phyloP scores from a whole-genome alignment of 2,329 filamentous ascomycete genomes.

The Rhynchosporium agropyri region DNA sequence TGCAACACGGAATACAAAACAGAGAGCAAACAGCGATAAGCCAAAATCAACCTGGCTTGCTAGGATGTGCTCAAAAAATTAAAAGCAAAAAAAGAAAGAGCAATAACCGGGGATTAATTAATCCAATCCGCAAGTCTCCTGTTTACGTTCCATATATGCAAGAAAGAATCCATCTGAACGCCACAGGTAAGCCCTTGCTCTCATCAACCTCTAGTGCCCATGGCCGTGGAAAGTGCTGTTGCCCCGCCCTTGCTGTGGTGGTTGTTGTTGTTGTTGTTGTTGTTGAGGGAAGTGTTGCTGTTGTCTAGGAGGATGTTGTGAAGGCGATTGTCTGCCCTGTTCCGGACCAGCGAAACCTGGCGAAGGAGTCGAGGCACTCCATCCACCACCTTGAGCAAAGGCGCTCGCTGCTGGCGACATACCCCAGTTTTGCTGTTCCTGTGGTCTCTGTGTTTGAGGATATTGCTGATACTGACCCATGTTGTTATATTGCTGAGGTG shows the following conservation, averaged over 20 bases:
- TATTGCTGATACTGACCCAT: slow-evolving; percentile 37
- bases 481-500: slow-evolving; percentile 32
- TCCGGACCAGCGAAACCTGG: slow-evolving; percentile 23
- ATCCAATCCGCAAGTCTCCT: too few species aligned
- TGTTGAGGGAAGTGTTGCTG: slow-evolving; percentile 26
- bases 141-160: not conserved
- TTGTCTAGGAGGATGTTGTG: slow-evolving; percentile 28
- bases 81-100: not conserved
- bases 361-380: slow-evolving; percentile 36
- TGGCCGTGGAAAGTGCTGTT: slow-evolving; percentile 30
- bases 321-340: slow-evolving; percentile 27
- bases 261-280: slow-evolving; percentile 27
- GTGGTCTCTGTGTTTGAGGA: slow-evolving; percentile 29
- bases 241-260: slow-evolving; percentile 27
- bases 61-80: not conserved
- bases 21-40: not conserved
- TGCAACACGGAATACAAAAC: not conserved
- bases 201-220: slow-evolving; percentile 14
- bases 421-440: slow-evolving; percentile 38
- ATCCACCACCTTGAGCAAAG: slow-evolving; percentile 44
- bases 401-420: slow-evolving; percentile 40
- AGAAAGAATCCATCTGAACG: not conserved
- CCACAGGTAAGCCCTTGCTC: not conserved
- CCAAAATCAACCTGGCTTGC: not conserved
- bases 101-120: not conserved